phyloP scores from a whole-genome alignment of 805 yeast genomes.

The Teunomyces atbi region DNA sequence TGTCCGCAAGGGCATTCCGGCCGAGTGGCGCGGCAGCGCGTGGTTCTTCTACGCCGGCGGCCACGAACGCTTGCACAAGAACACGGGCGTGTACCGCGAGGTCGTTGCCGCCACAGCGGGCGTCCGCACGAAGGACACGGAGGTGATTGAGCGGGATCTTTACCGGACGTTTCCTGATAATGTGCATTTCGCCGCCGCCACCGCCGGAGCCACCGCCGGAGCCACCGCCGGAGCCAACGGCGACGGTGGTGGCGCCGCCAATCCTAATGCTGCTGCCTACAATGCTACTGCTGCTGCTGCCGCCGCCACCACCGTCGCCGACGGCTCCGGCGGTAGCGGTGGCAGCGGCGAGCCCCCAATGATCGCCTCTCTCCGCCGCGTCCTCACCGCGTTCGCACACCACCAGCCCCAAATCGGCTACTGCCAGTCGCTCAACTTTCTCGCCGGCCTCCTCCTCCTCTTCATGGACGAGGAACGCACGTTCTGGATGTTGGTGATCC shows the following conservation, averaged over 20 bases:
- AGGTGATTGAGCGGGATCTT: constrained; percentile 90
- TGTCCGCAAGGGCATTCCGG: constrained; percentile 89
- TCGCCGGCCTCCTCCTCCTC: constrained; percentile 80
- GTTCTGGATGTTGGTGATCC: constrained; percentile 93
- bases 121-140: constrained; percentile 71
- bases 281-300: too few relatives aligned
- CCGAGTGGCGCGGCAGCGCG: constrained; percentile 95
- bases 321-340: background rate
- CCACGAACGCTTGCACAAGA: constrained; percentile 62
- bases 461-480: constrained; percentile 88
- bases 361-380: constrained; percentile 73
- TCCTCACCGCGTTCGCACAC: constrained; percentile 77
- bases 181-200: constrained; percentile 65
- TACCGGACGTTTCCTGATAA: constrained; percentile 96
- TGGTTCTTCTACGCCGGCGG: constrained; percentile 97
- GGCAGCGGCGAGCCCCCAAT: constrained; percentile 53
- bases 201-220: background rate
- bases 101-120: constrained; percentile 58
- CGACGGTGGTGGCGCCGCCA: background rate
- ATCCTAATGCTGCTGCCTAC: too few relatives aligned
- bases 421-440: constrained; percentile 91
- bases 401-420: constrained; percentile 91
- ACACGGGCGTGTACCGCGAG: constrained; percentile 71
- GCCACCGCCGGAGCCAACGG: background rate
- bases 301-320: background rate